Evolutionary conservation across 2,329 filamentous ascomycete species (phyloP).

Genomic region (Tolypocladium tropicale): DNA sequence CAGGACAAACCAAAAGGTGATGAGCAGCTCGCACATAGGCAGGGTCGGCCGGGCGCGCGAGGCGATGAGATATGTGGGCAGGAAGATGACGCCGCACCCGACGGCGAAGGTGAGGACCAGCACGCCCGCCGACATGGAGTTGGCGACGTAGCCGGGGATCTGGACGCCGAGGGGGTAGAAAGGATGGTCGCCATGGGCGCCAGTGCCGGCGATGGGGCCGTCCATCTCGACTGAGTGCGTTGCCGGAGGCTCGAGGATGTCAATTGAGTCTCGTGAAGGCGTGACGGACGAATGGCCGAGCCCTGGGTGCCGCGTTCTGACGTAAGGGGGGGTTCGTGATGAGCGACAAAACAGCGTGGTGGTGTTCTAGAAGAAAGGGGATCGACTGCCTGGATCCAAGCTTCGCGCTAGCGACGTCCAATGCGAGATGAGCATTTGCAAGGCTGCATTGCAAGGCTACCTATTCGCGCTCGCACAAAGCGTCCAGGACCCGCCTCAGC

Average conservation of each 20-base stretch:
- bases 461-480: too few species aligned
- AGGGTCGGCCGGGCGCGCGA: constrained; percentile 43
- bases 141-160: constrained; percentile 55
- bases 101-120: constrained; percentile 51
- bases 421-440: background rate
- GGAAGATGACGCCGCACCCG: constrained; percentile 47
- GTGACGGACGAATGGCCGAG: background rate
- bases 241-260: background rate
- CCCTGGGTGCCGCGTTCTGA: background rate
- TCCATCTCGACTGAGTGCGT: constrained; percentile 1
- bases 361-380: background rate
- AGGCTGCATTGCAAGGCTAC: too few species aligned
- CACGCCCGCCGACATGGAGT: constrained; percentile 47
- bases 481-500: background rate
- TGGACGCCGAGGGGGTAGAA: constrained; percentile 59
- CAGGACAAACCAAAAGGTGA: constrained; percentile 66
- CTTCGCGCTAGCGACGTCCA: background rate
- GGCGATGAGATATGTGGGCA: constrained; percentile 41
- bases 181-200: constrained; percentile 36
- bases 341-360: background rate
- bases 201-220: background rate
- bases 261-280: background rate
- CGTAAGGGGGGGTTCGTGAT: background rate
- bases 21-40: constrained; percentile 41
- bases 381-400: background rate